Percentiles rank a stretch among this genome's conserved stretches.
phyloP scores from a whole-genome alignment of 1,284 basidiomycete genomes.

The Ceratobasidium sp. region DNA sequence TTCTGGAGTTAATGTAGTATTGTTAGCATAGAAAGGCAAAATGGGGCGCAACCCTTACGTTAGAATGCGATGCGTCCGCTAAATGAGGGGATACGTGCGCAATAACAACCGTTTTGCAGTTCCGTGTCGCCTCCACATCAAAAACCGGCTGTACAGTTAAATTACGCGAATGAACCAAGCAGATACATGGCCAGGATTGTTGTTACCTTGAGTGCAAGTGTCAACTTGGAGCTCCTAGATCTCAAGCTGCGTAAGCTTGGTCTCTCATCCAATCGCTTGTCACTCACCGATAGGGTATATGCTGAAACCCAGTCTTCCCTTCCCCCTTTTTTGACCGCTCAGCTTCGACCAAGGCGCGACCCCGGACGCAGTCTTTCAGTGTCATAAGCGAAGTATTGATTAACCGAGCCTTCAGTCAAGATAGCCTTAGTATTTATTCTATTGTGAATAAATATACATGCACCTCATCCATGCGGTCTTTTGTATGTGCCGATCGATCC shows the following conservation, averaged over 20 bases:
- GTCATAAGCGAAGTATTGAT: constrained; percentile 61
- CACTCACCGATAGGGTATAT: constrained; percentile 57
- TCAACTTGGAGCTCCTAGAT: constrained; percentile 54
- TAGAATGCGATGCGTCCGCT: constrained; percentile 56
- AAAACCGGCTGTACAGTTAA: constrained; percentile 56
- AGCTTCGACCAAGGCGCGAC: constrained; percentile 47
- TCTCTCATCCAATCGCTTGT: background rate
- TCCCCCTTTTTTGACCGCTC: constrained; percentile 42
- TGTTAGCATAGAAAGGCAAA: constrained; percentile 41
- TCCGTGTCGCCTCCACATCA: constrained; percentile 58
- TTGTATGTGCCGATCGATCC: constrained; percentile 52
- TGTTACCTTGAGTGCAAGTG: constrained; percentile 58
- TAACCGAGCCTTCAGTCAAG: constrained; percentile 54
- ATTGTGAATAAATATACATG: background rate
- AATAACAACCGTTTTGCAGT: constrained; percentile 57
- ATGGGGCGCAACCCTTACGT: background rate
- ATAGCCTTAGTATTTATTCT: constrained; percentile 49
- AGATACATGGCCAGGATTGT: background rate
- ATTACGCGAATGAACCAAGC: background rate
- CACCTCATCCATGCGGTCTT: constrained; percentile 45
- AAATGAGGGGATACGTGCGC: constrained; percentile 61
- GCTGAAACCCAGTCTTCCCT: constrained; percentile 58
- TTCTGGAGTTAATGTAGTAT: constrained; percentile 1
- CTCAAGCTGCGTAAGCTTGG: background rate
- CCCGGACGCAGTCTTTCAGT: constrained; percentile 60